phyloP scores from a whole-genome alignment of 495 filamentous ascomycete genomes.

The Beverwykella pulmonaria region DNA sequence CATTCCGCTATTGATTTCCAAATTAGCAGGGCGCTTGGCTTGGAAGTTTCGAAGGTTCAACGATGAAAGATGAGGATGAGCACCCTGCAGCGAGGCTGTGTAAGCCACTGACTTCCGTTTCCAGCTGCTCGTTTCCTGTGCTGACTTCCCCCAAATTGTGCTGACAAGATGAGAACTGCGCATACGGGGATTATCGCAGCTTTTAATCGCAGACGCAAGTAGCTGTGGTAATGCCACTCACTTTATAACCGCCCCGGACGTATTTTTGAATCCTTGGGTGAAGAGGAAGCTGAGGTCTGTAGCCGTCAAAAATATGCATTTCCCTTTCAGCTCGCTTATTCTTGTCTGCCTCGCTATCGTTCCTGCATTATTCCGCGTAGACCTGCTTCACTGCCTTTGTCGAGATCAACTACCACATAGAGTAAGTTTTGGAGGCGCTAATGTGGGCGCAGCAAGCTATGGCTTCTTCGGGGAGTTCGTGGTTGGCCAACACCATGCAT shows the following conservation, averaged over 20 bases:
- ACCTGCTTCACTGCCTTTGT: neutral
- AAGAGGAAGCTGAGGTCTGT: neutral
- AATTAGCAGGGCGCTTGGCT: neutral
- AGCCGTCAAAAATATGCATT: neutral
- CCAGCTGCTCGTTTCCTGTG: neutral
- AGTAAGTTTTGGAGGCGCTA: neutral
- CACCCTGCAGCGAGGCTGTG: conserved; percentile 14
- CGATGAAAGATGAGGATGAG: neutral
- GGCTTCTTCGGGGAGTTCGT: neutral
- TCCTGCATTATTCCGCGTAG: too few species aligned
- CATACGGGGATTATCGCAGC: neutral
- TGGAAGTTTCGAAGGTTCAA: neutral
- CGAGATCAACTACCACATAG: neutral
- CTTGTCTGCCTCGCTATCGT: too few species aligned
- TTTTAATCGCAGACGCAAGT: neutral
- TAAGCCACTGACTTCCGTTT: conserved; percentile 11
- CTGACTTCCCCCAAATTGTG: neutral
- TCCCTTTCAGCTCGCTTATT: too few species aligned
- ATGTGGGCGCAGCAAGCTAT: neutral
- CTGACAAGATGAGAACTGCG: neutral
- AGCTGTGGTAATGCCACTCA: neutral
- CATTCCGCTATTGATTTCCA: neutral
- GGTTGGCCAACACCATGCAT: neutral
- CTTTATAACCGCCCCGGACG: neutral
- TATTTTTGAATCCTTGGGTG: neutral